Evolutionary conservation across 2,329 filamentous ascomycete species (phyloP), one percentile per base, ranked within the genome.

Genomic region (Aspergillus awamori): DNA sequence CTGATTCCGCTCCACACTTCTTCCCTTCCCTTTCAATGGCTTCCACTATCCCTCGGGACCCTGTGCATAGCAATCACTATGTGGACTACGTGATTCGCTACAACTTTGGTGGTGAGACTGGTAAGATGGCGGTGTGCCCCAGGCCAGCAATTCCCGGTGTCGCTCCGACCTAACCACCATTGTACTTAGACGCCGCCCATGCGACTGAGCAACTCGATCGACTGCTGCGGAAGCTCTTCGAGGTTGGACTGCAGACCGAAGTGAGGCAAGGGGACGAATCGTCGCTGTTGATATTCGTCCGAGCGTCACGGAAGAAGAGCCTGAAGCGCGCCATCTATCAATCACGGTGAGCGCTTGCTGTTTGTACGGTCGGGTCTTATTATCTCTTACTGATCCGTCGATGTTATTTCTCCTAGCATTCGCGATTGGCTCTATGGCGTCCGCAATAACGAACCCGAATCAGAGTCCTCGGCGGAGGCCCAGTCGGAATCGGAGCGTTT

Each of bases 371-470:
- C 20, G 10, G 45, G 13, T 10, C 24, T 30, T 4, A 17, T 28
- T 39, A 38, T 57, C 10, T 24, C 13, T 53, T 8, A 45, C 43
- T 17, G 43, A 43, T 6, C 5, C 11, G 10, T 41, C 28, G 5
- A 24, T 10, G 11, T 15, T 3, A 36, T 36, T 36, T 22, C 20
- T 20, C 17, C 5, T 60, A 90, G 95, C 61, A 89, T 98, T 30
- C 90, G 93, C 72, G 95, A 99, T 78, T 99, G 94, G 93, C 88
- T 99, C 38, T 90, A 96, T 76, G 93, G 94, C 58, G 89, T 98
- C 58, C 90, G 93, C 63, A 85, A 89, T 59, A 85, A 93, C 0
- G 86, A 89, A 65, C 89, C 88, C 72, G 88, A 96, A 67, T 86
- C 91, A 10, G 81, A 85, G 57, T 82, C 86, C 66, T 86, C 89